Evolutionary conservation across 2,329 filamentous ascomycete genomes (phyloP).

Genomic region (Aspergillus novofumigatus): DNA sequence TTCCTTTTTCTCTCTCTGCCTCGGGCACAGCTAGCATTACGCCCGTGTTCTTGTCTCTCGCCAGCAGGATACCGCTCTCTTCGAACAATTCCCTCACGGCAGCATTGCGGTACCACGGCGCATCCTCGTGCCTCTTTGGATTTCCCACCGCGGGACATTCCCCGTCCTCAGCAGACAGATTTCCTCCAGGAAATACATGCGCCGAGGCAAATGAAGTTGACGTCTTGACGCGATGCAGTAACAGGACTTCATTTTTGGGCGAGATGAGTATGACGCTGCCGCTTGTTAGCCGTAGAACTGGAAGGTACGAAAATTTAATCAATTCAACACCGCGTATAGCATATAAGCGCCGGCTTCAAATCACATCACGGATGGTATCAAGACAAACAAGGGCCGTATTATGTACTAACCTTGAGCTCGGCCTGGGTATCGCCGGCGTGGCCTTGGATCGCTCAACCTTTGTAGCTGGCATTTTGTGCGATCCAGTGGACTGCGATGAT

Average conservation of each 20-base stretch:
- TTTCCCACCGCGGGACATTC: slow-evolving; percentile 48
- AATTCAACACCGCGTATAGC: no score
- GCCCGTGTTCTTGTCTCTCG: slow-evolving; percentile 40
- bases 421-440: slow-evolving; percentile 48
- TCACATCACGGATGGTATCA: neutral
- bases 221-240: slow-evolving; percentile 79
- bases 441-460: slow-evolving; percentile 30
- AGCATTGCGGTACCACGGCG: slow-evolving; percentile 69
- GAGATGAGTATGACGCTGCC: slow-evolving; percentile 78
- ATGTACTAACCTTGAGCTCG: slow-evolving; percentile 57
- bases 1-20: slow-evolving; percentile 59
- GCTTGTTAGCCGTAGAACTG: slow-evolving; percentile 8
- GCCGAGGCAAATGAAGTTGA: slow-evolving; percentile 84
- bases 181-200: slow-evolving; percentile 90
- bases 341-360: neutral
- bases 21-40: slow-evolving; percentile 59
- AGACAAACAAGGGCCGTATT: neutral
- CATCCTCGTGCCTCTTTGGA: slow-evolving; percentile 63
- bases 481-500: neutral
- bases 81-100: slow-evolving; percentile 93
- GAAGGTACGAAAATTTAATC: neutral
- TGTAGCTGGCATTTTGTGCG: slow-evolving; percentile 19
- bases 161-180: slow-evolving; percentile 75
- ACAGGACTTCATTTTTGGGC: slow-evolving; percentile 77
- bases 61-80: slow-evolving; percentile 84